Evolutionary conservation across 2,329 filamentous ascomycete species (phyloP).

Genomic region (Colletotrichum sansevieriae): DNA sequence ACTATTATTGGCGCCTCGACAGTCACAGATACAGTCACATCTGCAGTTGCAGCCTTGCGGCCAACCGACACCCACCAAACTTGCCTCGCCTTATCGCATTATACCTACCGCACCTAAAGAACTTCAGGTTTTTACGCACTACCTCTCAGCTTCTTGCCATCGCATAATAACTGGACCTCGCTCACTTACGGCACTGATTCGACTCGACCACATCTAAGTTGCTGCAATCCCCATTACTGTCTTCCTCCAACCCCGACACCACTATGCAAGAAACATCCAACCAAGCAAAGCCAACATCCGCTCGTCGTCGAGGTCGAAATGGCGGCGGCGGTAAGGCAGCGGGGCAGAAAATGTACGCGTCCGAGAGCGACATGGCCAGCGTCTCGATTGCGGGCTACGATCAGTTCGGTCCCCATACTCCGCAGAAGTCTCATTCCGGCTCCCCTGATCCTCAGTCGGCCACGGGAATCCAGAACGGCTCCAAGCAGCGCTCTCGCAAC

Average conservation of each 20-base stretch:
- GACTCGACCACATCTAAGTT: not conserved
- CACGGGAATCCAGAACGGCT: conserved; percentile 47
- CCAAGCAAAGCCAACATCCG: conserved; percentile 52
- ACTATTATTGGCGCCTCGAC: conserved; percentile 6
- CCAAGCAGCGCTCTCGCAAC: conserved; percentile 46
- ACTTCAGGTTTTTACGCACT: not conserved
- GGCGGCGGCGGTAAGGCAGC: conserved; percentile 49
- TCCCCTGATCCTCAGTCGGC: conserved; percentile 51
- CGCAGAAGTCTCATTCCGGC: conserved; percentile 57
- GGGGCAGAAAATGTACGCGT: conserved; percentile 68
- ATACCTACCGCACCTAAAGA: conserved; percentile 1
- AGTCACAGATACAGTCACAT: not conserved
- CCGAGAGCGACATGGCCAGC: conserved; percentile 64
- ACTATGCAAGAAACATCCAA: conserved; percentile 52
- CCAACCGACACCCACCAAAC: not conserved
- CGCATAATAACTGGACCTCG: not conserved
- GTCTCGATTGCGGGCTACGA: conserved; percentile 49
- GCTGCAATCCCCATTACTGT: not conserved
- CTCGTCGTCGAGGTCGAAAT: conserved; percentile 53
- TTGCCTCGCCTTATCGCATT: conserved; percentile 1
- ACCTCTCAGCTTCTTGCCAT: not conserved
- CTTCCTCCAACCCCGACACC: not conserved
- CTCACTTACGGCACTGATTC: not conserved
- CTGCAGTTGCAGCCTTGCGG: conserved; percentile 13
- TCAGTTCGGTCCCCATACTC: conserved; percentile 59